Evolutionary conservation across 192 early-diverging fungal species (phyloP).

Genomic region (Rhizophagus clarus): DNA sequence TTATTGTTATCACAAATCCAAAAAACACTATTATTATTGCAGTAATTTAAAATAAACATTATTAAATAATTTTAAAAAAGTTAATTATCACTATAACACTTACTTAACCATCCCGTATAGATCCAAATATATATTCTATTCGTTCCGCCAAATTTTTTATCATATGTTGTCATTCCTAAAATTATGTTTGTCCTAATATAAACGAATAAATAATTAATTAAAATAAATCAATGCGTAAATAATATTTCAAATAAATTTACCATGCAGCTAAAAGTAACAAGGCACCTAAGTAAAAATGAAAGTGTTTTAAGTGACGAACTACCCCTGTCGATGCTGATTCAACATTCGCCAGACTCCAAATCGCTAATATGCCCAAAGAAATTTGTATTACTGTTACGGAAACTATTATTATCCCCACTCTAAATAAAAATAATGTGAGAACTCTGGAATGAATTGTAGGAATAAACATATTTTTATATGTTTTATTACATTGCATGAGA

Average conservation of each 20-base stretch:
- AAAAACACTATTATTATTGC: neutral
- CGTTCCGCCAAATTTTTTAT: too few species aligned
- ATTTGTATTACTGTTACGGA: neutral
- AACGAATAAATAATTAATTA: neutral
- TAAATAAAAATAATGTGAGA: neutral
- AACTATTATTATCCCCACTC: slow-evolving; percentile 20
- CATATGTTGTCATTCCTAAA: neutral
- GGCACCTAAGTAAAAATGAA: slow-evolving; percentile 18
- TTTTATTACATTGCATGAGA: slow-evolving; percentile 6
- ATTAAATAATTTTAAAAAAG: too few species aligned
- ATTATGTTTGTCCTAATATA: neutral
- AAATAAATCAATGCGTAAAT: neutral
- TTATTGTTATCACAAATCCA: neutral
- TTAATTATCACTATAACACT: neutral
- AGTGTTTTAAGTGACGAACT: slow-evolving; percentile 6
- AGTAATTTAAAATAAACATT: neutral
- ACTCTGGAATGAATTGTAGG: neutral
- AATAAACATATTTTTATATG: neutral
- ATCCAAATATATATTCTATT: neutral
- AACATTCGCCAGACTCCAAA: slow-evolving; percentile 5
- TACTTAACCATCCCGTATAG: neutral
- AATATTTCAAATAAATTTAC: slow-evolving; percentile 9
- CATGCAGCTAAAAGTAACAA: slow-evolving; percentile 9
- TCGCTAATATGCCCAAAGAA: slow-evolving; percentile 17
- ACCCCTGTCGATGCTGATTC: slow-evolving; percentile 23